Evolutionary conservation across 129 eudicot genomes (phyloP).

Genomic region (Artemisia argyi): DNA sequence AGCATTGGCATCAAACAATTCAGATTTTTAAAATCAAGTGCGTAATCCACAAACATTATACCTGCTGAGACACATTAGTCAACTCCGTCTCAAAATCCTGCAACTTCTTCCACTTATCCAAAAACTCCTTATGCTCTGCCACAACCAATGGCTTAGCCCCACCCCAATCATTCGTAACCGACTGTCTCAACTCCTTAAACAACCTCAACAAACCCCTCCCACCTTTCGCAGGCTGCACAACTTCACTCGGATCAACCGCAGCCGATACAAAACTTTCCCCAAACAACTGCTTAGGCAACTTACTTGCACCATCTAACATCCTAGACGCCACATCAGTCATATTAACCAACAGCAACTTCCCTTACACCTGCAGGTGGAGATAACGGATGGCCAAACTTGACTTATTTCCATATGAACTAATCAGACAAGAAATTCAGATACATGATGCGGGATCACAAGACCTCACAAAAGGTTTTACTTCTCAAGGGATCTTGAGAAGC

Average conservation of each 20-base stretch:
- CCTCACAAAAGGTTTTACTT: too few relatives aligned
- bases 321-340: slow-evolving; percentile 74
- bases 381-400: too few relatives aligned
- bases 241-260: slow-evolving; percentile 52
- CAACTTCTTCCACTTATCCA: slow-evolving; percentile 72
- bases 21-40: neutral
- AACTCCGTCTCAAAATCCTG: slow-evolving; percentile 75
- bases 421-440: too few relatives aligned
- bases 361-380: slow-evolving; percentile 45
- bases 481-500: too few relatives aligned
- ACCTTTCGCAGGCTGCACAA: slow-evolving; percentile 69
- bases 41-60: slow-evolving; percentile 7
- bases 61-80: slow-evolving; percentile 83
- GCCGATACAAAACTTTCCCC: slow-evolving; percentile 53
- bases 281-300: slow-evolving; percentile 73
- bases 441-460: too few relatives aligned
- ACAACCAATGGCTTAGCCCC: slow-evolving; percentile 58
- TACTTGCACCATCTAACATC: slow-evolving; percentile 76
- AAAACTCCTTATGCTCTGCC: slow-evolving; percentile 86
- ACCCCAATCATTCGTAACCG: slow-evolving; percentile 84
- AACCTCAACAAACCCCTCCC: slow-evolving; percentile 87
- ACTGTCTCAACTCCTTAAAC: slow-evolving; percentile 94
- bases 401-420: too few relatives aligned
- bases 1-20: neutral
- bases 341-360: slow-evolving; percentile 56